Evolutionary conservation across 805 yeast species (phyloP), one percentile per base, ranked within the genome.

Genomic region (Ogataea nonfermentans): DNA sequence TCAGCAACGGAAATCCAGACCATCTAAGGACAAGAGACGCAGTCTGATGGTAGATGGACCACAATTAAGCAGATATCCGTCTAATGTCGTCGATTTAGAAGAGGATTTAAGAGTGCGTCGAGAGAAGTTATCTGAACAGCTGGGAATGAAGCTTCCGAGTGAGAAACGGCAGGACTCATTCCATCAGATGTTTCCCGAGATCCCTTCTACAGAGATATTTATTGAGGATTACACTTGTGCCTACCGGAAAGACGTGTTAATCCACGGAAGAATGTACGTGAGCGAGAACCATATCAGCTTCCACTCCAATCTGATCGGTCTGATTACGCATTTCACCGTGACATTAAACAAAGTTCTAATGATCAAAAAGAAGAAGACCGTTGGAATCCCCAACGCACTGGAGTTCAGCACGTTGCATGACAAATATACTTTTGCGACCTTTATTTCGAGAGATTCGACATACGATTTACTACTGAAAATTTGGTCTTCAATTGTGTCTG

Each of bases 351-450:
- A 82, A 48, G 76, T 83, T 15, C 70, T 79, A 22, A 78, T 76
- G 47, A 69, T 83, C 14, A 83, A 79, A 46, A 82, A 81, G 57
- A 76, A 72, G 55, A 70, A 76, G 11, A 81, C 88, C 0, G 80
- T 78, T 0, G 65, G 83, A 11, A 79, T 83, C 44, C 88, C 88
- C 5, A 83, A 82, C 53, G 87, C 84, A 1, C 73, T 83, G 46
- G 70, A 73, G 30, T 71, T 83, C 15, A 71, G 76, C 40, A 82
- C 89, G 1, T 61, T 79, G 33, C 84, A 81, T 51, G 76, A 73
- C 17, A 76, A 73, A 49, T 78, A 75, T 54, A 69, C 71, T 0
- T 83, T 83, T 66, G 87, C 87, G 0, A 74, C 84, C 1, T 76
- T 83, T 44, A 64, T 80, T 19, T 66, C 79, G 3, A 68, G 90